phyloP scores from a whole-genome alignment of 495 filamentous ascomycete genomes.

The Bombardia bombarda region DNA sequence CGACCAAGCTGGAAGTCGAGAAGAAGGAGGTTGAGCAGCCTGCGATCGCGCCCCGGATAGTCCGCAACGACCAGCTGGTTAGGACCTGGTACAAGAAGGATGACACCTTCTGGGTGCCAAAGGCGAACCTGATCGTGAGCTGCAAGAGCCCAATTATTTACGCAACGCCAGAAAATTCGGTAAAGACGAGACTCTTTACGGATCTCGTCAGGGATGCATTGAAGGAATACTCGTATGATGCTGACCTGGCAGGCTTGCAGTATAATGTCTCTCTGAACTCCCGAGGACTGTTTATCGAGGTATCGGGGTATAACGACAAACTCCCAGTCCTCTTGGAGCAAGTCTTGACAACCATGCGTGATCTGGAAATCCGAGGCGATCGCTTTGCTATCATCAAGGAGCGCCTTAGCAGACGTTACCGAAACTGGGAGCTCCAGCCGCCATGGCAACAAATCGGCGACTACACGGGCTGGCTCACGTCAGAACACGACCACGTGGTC shows the following conservation, averaged over 20 bases:
- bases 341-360: slow-evolving; percentile 77
- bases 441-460: slow-evolving; percentile 89
- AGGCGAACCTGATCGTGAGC: slow-evolving; percentile 74
- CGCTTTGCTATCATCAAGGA: slow-evolving; percentile 92
- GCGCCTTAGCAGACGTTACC: slow-evolving; percentile 61
- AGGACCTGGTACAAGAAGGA: slow-evolving; percentile 99
- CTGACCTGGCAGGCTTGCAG: slow-evolving; percentile 83
- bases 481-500: slow-evolving; percentile 69
- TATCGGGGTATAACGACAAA: slow-evolving; percentile 95
- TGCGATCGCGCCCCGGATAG: slow-evolving; percentile 66
- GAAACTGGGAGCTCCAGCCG: slow-evolving; percentile 79
- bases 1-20: slow-evolving; percentile 86
- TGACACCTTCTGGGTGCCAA: slow-evolving; percentile 97
- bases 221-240: slow-evolving; percentile 93
- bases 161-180: slow-evolving; percentile 65
- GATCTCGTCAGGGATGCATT: slow-evolving; percentile 85
- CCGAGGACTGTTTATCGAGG: slow-evolving; percentile 67
- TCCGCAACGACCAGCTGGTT: slow-evolving; percentile 75
- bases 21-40: slow-evolving; percentile 79
- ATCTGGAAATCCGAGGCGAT: slow-evolving; percentile 72
- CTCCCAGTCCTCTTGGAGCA: slow-evolving; percentile 86
- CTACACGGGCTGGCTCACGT: slow-evolving; percentile 69
- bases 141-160: slow-evolving; percentile 71
- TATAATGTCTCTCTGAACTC: slow-evolving; percentile 67
- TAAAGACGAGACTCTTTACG: slow-evolving; percentile 75